Percentiles rank a stretch among this genome's conserved stretches.
Conservation (phyloP, 176 grass and related monocot species). For the Miscanthus lutarioriparius region DNA sequence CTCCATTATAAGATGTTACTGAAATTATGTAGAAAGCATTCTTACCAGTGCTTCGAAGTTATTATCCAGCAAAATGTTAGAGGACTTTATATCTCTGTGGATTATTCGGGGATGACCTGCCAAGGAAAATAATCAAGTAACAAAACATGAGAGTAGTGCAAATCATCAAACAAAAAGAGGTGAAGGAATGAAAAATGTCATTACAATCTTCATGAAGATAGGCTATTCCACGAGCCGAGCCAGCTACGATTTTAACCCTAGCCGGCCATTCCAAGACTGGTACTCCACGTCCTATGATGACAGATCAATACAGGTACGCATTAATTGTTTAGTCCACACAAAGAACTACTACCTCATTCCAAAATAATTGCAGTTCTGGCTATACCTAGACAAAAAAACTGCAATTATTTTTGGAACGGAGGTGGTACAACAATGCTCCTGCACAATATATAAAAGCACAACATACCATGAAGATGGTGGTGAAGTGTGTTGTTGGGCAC, state of each 20-base stretch:
- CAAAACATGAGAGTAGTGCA: background rate
- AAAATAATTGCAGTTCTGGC: background rate
- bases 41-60: slow-evolving; percentile 90
- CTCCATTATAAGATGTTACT: background rate
- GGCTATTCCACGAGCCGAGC: slow-evolving; percentile 82
- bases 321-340: background rate
- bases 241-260: slow-evolving; percentile 90
- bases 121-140: slow-evolving; percentile 1
- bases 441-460: slow-evolving; percentile 4
- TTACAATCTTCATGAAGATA: slow-evolving; percentile 99
- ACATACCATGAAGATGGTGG: slow-evolving; percentile 88
- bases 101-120: slow-evolving; percentile 92
- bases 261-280: slow-evolving; percentile 78
- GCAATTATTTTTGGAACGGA: background rate
- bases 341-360: background rate
- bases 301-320: slow-evolving; percentile 2
- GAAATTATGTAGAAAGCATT: background rate
- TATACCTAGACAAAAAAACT: background rate
- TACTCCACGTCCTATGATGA: slow-evolving; percentile 48
- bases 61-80: slow-evolving; percentile 92
- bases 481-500: slow-evolving; percentile 86
- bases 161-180: slow-evolving; percentile 11
- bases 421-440: background rate
- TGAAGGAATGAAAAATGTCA: slow-evolving; percentile 16
- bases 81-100: slow-evolving; percentile 98